Percentiles rank a stretch among this genome's conserved stretches.
These are phyloP conservation scores for Talaromyces trachyspermus DNA, from an alignment of 495 filamentous ascomycete species.

Conservation along the genomic window DNA sequence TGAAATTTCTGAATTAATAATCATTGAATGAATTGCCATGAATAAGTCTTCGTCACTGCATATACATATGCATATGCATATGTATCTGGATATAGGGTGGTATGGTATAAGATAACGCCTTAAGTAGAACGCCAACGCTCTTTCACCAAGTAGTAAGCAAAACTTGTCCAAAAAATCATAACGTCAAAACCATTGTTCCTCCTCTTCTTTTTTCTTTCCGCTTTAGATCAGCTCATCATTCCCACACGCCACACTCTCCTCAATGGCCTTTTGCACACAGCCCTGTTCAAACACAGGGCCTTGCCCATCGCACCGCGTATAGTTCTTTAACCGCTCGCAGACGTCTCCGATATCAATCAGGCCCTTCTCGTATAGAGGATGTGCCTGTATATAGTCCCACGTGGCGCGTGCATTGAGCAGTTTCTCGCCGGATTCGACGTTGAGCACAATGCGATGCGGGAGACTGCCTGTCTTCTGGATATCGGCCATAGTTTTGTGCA, in stretches of 20 bases:
- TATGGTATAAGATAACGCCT: no score
- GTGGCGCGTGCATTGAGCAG: conserved; percentile 73
- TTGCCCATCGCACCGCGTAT: conserved; percentile 82
- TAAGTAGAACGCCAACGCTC: no score
- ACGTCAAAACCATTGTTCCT: no score
- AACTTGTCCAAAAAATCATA: no score
- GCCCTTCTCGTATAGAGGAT: conserved; percentile 71
- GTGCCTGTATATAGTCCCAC: conserved; percentile 85
- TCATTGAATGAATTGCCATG: no score
- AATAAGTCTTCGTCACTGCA: not conserved
- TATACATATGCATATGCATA: no score
- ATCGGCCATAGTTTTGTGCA: conserved; percentile 34
- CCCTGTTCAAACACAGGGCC: conserved; percentile 85
- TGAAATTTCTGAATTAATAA: no score
- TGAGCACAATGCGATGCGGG: conserved; percentile 63
- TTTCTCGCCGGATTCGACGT: conserved; percentile 58
- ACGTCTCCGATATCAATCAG: conserved; percentile 80
- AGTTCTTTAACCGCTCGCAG: conserved; percentile 61
- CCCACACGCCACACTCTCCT: conserved; percentile 63
- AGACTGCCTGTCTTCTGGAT: conserved; percentile 24
- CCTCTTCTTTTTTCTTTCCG: no score
- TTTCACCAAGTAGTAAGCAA: no score
- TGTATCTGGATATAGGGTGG: no score
- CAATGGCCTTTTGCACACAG: conserved; percentile 65
- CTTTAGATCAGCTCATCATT: conserved; percentile 71